These are phyloP conservation scores for Diaporthe sp. DNA, from an alignment of 2,329 filamentous ascomycete species.

Conservation along the genomic window DNA sequence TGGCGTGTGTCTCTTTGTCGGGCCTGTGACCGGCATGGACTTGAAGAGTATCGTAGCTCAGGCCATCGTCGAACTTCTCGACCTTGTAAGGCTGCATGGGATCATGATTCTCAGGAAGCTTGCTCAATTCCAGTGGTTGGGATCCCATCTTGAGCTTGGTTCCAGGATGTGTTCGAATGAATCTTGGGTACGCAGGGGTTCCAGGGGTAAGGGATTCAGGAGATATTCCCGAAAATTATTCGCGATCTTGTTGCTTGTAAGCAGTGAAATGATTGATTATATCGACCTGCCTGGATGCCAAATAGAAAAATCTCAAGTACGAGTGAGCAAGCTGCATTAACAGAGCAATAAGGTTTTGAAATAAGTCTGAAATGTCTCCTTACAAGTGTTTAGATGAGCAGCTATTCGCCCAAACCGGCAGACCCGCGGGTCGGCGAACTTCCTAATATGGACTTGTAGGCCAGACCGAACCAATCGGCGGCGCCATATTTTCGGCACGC, in stretches of 20 bases:
- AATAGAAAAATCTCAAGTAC: fast-evolving
- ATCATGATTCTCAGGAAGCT: slow-evolving; percentile 9
- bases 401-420: background rate
- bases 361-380: background rate
- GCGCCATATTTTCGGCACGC: too few species aligned
- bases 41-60: slow-evolving; percentile 17
- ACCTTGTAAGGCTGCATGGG: slow-evolving; percentile 18
- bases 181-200: background rate
- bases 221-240: background rate
- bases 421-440: background rate
- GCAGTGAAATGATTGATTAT: background rate
- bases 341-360: slow-evolving; percentile 6
- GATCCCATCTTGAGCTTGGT: background rate
- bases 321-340: background rate
- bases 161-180: too few species aligned
- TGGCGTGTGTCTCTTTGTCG: slow-evolving; percentile 25
- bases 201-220: background rate
- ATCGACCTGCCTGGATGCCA: background rate
- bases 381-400: background rate
- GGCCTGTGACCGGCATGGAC: slow-evolving; percentile 16
- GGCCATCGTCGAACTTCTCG: slow-evolving; percentile 8
- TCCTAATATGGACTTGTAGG: background rate
- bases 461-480: slow-evolving; percentile 7
- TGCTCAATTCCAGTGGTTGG: background rate
- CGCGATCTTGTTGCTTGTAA: background rate